Evolutionary conservation across 2,329 filamentous ascomycete species (phyloP), one percentile per base, ranked within the genome.

Genomic region (Elsinoe australis): DNA sequence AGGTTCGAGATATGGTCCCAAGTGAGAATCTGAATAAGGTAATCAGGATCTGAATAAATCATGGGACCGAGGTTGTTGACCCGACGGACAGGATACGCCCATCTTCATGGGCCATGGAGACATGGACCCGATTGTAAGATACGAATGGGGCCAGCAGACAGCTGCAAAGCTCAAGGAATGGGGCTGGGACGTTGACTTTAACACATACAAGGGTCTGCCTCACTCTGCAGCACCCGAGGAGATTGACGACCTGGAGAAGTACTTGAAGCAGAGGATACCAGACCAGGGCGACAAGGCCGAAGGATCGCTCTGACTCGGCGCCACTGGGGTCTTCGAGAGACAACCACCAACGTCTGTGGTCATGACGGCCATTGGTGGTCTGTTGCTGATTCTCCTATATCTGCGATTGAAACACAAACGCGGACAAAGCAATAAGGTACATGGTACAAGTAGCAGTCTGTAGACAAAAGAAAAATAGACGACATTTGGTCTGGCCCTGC

Each of bases 91-190:
- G 65, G 72, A 83, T 32, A 95, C 87, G 1, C 85, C 85, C 1
- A 80, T 96, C 53, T 86, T 92, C 66, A 84, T 95, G 81, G 87
- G 78, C 9, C 92, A 96, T 58, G 92, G 92, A n/a, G 76, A 82
- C 52, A 68, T 68, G 1, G 90, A 98, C 64, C 74, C 74, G 10
- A 70, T 95, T 2, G 85, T 95, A 6, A 75, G 73, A 56, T 76
- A 80, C 34, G 68, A 75, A 49, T 83, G 85, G 65, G 90, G 86
- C 10, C 67, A 78, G 62, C 64, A 72, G 65, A 87, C 85, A 18
- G 78, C 76, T 2, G 74, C 86, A 32, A 63, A 74, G 51, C 67
- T 96, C 45, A 81, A 79, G 64, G 74, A 77, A 31, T 67, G 82
- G 64, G 87, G 86, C 1, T 83, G 82, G 64, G 73, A 83, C 49